These are phyloP conservation scores for Nannochloropsis gaditana DNA, from an alignment of 108 stramenopile species.

Conservation along the genomic window DNA sequence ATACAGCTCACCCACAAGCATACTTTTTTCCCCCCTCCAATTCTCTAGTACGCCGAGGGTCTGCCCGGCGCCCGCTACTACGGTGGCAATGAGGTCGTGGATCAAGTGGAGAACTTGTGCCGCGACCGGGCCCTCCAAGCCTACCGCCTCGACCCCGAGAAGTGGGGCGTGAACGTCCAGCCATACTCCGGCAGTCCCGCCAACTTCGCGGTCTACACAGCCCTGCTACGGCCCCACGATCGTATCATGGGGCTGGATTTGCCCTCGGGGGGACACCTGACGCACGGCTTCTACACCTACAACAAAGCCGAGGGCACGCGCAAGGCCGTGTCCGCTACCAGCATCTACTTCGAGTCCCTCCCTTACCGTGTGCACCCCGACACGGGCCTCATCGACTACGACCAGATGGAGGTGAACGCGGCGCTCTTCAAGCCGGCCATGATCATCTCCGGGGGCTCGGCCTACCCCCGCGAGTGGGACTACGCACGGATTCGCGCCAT, in stretches of 20 bases:
- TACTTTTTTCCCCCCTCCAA: not conserved
- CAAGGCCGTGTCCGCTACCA: constrained; percentile 96
- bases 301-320: constrained; percentile 88
- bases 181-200: constrained; percentile 89
- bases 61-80: constrained; percentile 97
- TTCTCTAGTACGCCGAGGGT: constrained; percentile 85
- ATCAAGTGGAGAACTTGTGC: constrained; percentile 92
- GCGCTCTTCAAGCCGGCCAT: constrained; percentile 96
- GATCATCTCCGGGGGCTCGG: constrained; percentile 95
- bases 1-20: no score
- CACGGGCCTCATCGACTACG: constrained; percentile 93
- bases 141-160: constrained; percentile 81
- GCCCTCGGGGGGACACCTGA: constrained; percentile 95
- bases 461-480: constrained; percentile 99
- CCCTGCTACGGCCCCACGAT: constrained; percentile 89
- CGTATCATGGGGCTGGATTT: constrained; percentile 99
- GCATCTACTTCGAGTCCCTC: constrained; percentile 97
- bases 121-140: constrained; percentile 89
- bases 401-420: constrained; percentile 78
- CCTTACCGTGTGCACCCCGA: constrained; percentile 95
- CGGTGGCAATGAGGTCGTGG: constrained; percentile 89
- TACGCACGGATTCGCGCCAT: constrained; percentile 92
- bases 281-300: constrained; percentile 99
- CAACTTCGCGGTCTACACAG: constrained; percentile 99
- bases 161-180: constrained; percentile 99